Evolutionary conservation across 345 rosid genomes (phyloP).

Genomic region (Eutrema japonicum): DNA sequence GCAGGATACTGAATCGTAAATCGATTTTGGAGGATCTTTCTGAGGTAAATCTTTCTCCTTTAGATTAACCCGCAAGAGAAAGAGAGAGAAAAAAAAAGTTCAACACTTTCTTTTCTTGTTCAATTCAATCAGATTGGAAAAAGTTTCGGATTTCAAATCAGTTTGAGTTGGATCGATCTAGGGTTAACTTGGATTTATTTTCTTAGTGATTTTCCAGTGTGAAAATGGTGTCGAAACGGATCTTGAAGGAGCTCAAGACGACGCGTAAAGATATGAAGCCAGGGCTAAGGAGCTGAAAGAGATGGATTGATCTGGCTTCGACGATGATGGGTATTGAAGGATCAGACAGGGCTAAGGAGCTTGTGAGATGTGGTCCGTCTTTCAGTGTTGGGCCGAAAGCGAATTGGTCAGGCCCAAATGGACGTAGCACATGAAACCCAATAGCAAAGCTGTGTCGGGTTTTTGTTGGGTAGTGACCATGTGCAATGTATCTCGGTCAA

Average conservation of each 20-base stretch:
- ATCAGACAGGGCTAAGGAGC: no score
- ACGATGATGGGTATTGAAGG: no score
- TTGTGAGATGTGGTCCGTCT: no score
- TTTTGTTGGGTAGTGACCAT: no score
- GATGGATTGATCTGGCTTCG: no score
- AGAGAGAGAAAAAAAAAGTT: background rate
- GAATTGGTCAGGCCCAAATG: no score
- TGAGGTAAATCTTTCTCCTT: slow-evolving; percentile 27
- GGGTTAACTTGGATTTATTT: slow-evolving; percentile 14
- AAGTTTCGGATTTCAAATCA: background rate
- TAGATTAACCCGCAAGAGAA: background rate
- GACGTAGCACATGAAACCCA: no score
- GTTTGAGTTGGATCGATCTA: slow-evolving; percentile 14
- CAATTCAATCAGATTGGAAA: slow-evolving; percentile 5
- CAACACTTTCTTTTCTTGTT: background rate
- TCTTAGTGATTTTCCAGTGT: slow-evolving; percentile 15
- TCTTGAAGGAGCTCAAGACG: slow-evolving; percentile 69
- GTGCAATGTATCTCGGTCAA: no score
- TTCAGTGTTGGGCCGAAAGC: no score
- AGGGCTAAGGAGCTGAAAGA: no score
- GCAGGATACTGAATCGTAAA: slow-evolving; percentile 28
- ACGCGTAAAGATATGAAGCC: no score
- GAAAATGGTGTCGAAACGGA: slow-evolving; percentile 62
- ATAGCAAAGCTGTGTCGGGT: no score
- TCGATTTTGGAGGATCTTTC: slow-evolving; percentile 26